Evolutionary conservation across 768 basidiomycete species (phyloP), one percentile per base, ranked within the genome.

Genomic region (Tubosaeta sp.): DNA sequence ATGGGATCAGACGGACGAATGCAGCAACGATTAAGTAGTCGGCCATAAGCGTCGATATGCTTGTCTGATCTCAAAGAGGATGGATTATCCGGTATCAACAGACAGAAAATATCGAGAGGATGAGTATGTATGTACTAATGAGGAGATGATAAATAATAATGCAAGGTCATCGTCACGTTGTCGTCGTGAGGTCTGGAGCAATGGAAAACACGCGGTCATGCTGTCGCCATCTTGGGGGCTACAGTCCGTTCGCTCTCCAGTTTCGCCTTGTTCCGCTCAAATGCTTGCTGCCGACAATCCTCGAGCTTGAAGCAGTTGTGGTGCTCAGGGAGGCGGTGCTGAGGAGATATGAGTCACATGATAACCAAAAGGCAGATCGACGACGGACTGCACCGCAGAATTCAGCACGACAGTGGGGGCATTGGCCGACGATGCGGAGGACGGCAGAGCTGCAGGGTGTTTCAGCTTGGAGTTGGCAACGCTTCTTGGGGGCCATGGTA

Each of bases 281-380:
- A 94, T 18, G 91, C 91, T 69, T 90, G 86, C 68, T 90, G 86
- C 56, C 86, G 76, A 72, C 91, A 94, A 68, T 84, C 84, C 65
- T 88, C 84, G 55, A 94, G 73, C 54, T 91, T 86, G 58, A 81
- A 79, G 73, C 91, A 94, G 49, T 79, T 78, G 68, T 94, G 91
- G 59, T 90, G 88, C 66, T 94, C 92, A 7, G 92, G 90, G 56
- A 94, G 77, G 53, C 91, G 87, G 65, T 94, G 92, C 87, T 93
- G 22, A 42, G 29, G 38, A 22, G 49, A 57, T 49, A 36, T 60
- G 38, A 61, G 49, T 47, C 40, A 25, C 40, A 53, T 52, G 47
- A 56, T 41, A 21, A 24, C 9, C 13, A 48, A 12, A 3, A 2
- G 3, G 14, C 13, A 12, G 34, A 45, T 35, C 38, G 35, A 14